Conservation (phyloP, 768 basidiomycete genomes). For the Astraeus odoratus region DNA sequence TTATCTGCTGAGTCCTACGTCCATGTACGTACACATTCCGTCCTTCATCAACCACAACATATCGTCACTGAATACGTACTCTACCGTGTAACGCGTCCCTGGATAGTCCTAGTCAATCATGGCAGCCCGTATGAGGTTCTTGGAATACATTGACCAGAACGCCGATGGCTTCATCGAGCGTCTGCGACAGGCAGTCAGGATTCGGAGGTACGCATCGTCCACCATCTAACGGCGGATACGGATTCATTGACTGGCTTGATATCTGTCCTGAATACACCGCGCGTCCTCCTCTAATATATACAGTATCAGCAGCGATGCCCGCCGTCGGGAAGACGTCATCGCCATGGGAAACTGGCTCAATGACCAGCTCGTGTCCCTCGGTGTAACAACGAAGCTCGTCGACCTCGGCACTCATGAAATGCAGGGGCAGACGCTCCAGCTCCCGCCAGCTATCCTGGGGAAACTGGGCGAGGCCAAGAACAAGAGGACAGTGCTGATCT, state of each 20-base stretch:
- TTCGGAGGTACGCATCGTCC: slow-evolving; percentile 51
- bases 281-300: neutral
- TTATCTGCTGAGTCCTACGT: no score
- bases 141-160: slow-evolving; percentile 59
- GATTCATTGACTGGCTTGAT: neutral
- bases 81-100: no score
- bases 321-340: slow-evolving; percentile 68
- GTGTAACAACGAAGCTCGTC: slow-evolving; percentile 66
- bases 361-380: slow-evolving; percentile 63
- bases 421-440: slow-evolving; percentile 61
- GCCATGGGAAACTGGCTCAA: slow-evolving; percentile 84
- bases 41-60: neutral
- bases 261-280: neutral
- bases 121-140: slow-evolving; percentile 29
- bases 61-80: neutral
- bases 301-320: slow-evolving; percentile 67
- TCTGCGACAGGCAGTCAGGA: slow-evolving; percentile 74
- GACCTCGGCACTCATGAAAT: slow-evolving; percentile 73
- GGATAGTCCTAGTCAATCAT: slow-evolving; percentile 23
- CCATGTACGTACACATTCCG: no score
- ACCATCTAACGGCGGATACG: neutral
- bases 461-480: slow-evolving; percentile 72
- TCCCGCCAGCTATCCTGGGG: slow-evolving; percentile 84
- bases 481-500: slow-evolving; percentile 92
- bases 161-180: slow-evolving; percentile 70